phyloP scores from a whole-genome alignment of 2,329 filamentous ascomycete genomes.

The Myriosclerotinia duriaeana region DNA sequence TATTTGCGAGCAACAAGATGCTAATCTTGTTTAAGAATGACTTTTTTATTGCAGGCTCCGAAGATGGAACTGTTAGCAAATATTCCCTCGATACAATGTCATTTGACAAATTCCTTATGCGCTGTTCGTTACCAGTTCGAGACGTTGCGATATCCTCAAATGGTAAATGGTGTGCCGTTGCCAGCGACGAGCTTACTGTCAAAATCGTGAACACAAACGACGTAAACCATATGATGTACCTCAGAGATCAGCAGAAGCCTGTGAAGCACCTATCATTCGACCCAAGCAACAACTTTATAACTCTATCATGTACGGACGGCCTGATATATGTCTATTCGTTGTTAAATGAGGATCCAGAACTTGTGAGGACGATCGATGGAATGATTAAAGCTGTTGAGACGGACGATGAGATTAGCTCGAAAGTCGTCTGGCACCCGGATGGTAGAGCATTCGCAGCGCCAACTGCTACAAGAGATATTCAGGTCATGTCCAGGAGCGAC shows the following conservation, averaged over 20 bases:
- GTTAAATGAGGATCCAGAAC: slow-evolving; percentile 71
- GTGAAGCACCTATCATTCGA: slow-evolving; percentile 92
- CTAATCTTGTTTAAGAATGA: slow-evolving; percentile 54
- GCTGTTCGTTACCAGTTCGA: slow-evolving; percentile 81
- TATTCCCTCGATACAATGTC: slow-evolving; percentile 75
- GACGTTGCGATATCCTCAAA: slow-evolving; percentile 83
- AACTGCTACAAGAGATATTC: slow-evolving; percentile 77
- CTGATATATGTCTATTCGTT: slow-evolving; percentile 87
- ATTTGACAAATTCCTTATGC: slow-evolving; percentile 79
- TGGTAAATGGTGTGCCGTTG: slow-evolving; percentile 84
- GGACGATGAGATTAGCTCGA: slow-evolving; percentile 72
- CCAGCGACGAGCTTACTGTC: slow-evolving; percentile 92
- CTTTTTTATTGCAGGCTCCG: slow-evolving; percentile 84
- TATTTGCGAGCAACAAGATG: neutral
- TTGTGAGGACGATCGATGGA: slow-evolving; percentile 82
- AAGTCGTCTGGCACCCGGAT: slow-evolving; percentile 88
- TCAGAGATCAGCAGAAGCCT: slow-evolving; percentile 82
- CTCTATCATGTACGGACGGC: slow-evolving; percentile 86
- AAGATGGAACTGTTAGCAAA: slow-evolving; percentile 93
- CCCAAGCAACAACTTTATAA: slow-evolving; percentile 69
- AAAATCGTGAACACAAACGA: slow-evolving; percentile 84
- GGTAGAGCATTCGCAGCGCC: slow-evolving; percentile 85
- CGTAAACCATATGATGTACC: slow-evolving; percentile 70
- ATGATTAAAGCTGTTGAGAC: slow-evolving; percentile 77
- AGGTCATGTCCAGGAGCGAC: slow-evolving; percentile 82